Evolutionary conservation across 257 asterid species (phyloP).

Genomic region (Solanum rostratum): DNA sequence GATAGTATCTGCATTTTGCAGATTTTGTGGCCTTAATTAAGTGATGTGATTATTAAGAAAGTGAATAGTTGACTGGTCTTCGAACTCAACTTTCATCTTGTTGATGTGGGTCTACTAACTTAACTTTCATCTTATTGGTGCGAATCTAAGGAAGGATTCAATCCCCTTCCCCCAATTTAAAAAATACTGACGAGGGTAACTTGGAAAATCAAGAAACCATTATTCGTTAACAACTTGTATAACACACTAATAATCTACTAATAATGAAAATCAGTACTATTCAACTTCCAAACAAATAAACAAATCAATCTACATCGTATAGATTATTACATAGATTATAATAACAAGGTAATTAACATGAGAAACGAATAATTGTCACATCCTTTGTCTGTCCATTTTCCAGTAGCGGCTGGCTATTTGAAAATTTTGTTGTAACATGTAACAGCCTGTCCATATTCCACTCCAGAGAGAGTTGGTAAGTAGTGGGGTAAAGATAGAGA

Average conservation of each 20-base stretch:
- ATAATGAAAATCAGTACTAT: not conserved
- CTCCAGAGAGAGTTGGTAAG: not conserved
- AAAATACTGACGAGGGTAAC: not conserved
- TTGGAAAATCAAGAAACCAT: not conserved
- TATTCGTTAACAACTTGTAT: not conserved
- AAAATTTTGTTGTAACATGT: not conserved
- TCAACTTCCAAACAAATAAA: not conserved
- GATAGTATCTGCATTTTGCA: not conserved
- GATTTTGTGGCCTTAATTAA: not conserved
- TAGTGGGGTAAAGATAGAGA: not conserved
- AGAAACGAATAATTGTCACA: not conserved
- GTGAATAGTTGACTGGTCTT: not conserved
- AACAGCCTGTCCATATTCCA: constrained; percentile 6
- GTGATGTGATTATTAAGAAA: too few species aligned
- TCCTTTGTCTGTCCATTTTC: not conserved
- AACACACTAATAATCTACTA: not conserved
- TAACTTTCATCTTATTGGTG: too few species aligned
- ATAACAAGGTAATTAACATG: not conserved
- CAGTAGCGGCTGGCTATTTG: not conserved
- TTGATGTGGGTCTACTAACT: too few species aligned
- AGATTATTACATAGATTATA: not conserved
- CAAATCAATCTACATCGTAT: not conserved
- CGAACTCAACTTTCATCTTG: too few species aligned
- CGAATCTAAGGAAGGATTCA: not conserved
- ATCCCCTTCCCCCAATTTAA: not conserved